Conservation (phyloP, 2,329 filamentous ascomycete genomes). For the Colletotrichum sp. region DNA sequence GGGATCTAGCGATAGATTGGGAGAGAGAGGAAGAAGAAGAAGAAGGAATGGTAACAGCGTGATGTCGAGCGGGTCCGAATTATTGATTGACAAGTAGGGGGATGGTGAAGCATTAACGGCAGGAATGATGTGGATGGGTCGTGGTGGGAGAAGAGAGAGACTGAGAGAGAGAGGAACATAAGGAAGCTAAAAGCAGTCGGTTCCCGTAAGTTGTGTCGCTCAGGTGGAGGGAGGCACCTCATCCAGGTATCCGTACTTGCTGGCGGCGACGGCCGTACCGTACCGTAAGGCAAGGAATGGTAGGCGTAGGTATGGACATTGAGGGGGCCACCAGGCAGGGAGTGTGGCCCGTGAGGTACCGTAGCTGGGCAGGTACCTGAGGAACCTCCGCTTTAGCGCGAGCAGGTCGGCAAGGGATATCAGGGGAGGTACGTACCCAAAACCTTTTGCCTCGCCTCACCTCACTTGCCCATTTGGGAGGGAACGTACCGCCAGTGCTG, state of each 20-base stretch:
- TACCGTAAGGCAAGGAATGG: neutral
- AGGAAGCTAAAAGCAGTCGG: slow-evolving; percentile 12
- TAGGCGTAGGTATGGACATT: neutral
- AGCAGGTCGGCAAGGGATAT: neutral
- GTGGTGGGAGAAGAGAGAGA: neutral
- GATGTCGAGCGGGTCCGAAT: neutral
- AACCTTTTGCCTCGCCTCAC: neutral
- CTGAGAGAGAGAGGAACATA: neutral
- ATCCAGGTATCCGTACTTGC: neutral
- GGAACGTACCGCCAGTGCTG: neutral
- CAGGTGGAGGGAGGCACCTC: neutral
- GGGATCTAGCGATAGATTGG: neutral
- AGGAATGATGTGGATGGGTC: slow-evolving; percentile 9
- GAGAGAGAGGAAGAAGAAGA: neutral
- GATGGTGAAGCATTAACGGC: slow-evolving; percentile 11
- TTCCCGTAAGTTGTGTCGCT: neutral
- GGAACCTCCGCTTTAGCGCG: neutral
- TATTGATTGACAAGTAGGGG: neutral
- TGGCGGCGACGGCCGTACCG: neutral
- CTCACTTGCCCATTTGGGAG: neutral
- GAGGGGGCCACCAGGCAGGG: neutral
- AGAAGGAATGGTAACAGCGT: neutral
- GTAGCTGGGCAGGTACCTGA: neutral
- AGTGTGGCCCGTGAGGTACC: neutral
- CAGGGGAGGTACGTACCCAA: neutral